These are phyloP conservation scores for Solanum clarkiae DNA, from an alignment of 257 asterid genomes.

Conservation along the genomic window DNA sequence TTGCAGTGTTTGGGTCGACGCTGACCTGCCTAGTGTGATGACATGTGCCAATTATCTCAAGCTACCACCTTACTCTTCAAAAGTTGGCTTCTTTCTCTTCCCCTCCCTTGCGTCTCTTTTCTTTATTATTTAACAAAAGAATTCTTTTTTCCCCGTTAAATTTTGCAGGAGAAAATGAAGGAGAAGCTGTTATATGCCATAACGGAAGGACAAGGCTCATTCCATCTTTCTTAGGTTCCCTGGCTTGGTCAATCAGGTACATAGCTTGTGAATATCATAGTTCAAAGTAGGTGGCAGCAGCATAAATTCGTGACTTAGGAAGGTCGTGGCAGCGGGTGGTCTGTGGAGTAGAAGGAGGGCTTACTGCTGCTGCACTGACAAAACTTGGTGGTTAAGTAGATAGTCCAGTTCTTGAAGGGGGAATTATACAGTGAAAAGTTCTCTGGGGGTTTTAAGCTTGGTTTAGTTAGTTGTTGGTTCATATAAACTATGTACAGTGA, in stretches of 20 bases:
- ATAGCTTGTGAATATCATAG: slow-evolving; percentile 32
- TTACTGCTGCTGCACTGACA: slow-evolving; percentile 6
- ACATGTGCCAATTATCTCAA: slow-evolving; percentile 90
- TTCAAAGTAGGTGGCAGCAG: slow-evolving; percentile 13
- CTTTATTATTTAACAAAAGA: neutral
- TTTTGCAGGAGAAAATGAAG: slow-evolving; percentile 71
- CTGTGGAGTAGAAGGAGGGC: slow-evolving; percentile 7
- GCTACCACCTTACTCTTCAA: slow-evolving; percentile 91
- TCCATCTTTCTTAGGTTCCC: slow-evolving; percentile 57
- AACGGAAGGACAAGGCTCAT: slow-evolving; percentile 92
- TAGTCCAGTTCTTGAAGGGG: neutral
- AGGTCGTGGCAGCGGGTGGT: neutral
- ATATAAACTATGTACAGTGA: neutral
- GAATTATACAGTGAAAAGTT: slow-evolving; percentile 1
- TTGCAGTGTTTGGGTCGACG: slow-evolving; percentile 47
- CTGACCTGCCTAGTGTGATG: slow-evolving; percentile 93
- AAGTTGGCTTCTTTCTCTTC: slow-evolving; percentile 22
- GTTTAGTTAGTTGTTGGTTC: neutral
- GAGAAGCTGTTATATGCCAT: slow-evolving; percentile 76
- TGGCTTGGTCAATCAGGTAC: neutral
- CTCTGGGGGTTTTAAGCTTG: neutral
- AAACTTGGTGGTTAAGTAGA: neutral
- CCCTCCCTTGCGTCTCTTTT: neutral
- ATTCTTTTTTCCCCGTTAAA: too few relatives aligned
- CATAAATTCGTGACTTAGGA: neutral